These are phyloP conservation scores for Trichoderma atrobrunneum DNA, from an alignment of 2,329 filamentous ascomycete species.

Conservation along the genomic window DNA sequence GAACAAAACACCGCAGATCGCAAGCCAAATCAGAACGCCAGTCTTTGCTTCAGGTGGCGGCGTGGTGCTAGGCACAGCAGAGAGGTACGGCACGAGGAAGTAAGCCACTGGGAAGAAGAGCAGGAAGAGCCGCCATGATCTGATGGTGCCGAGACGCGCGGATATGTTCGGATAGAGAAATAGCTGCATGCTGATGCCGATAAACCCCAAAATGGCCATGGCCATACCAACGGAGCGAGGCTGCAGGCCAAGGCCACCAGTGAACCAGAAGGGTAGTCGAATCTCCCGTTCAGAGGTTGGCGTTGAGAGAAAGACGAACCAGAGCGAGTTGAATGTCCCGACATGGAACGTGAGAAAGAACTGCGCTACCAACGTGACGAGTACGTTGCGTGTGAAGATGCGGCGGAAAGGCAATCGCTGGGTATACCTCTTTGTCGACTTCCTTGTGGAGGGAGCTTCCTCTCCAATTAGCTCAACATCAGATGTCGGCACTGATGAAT, in stretches of 20 bases:
- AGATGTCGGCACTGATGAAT: slow-evolving; percentile 25
- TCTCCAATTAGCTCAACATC: slow-evolving; percentile 26
- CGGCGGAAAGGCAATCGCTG: slow-evolving; percentile 50
- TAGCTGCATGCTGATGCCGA: slow-evolving; percentile 64
- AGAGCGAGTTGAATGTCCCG: slow-evolving; percentile 72
- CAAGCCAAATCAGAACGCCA: slow-evolving; percentile 60
- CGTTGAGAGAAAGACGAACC: slow-evolving; percentile 74
- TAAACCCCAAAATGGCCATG: slow-evolving; percentile 71
- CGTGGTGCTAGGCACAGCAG: slow-evolving; percentile 59
- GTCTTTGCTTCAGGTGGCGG: slow-evolving; percentile 50
- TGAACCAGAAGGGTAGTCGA: slow-evolving; percentile 59
- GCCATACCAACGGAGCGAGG: slow-evolving; percentile 71
- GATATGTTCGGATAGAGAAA: slow-evolving; percentile 68
- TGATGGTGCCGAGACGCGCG: slow-evolving; percentile 63
- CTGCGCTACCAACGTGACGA: slow-evolving; percentile 58
- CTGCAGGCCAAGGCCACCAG: slow-evolving; percentile 72
- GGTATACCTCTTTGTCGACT: slow-evolving; percentile 38
- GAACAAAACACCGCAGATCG: slow-evolving; percentile 60
- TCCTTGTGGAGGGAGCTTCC: slow-evolving; percentile 12
- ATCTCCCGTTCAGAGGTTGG: slow-evolving; percentile 45
- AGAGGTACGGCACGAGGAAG: slow-evolving; percentile 65
- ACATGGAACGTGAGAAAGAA: slow-evolving; percentile 71
- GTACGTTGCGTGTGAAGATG: slow-evolving; percentile 56
- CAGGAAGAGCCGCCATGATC: slow-evolving; percentile 65
- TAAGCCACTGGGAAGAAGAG: slow-evolving; percentile 71